Evolutionary conservation across 2,329 filamentous ascomycete genomes (phyloP), one percentile per base, ranked within the genome.

Genomic region (Claviceps quebecensis): DNA sequence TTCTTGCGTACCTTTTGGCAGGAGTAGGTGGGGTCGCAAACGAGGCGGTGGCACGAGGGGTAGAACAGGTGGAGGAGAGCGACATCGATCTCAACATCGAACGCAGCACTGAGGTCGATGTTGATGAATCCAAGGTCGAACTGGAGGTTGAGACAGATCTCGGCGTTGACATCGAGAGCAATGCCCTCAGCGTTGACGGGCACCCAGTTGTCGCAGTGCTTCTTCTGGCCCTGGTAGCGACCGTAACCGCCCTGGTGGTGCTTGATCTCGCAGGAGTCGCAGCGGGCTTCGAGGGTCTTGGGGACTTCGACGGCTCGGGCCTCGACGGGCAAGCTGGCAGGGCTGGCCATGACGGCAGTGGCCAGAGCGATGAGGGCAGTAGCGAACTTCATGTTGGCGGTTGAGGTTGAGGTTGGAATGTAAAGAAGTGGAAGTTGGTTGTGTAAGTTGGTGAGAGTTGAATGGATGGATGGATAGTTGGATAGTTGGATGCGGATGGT

Each of bases 321-420:
- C 4, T 34, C 29, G 29, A 34, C 29, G 40, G 41, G 17, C 13
- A 22, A 37, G 5, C 23, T 36, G 45, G 17, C 37, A 16, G 49
- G 49, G 45, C 16, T 45, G 49, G 49, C 38, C 19, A 51, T 34
- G 49, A 45, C 49, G 13, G 49, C 49, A 17, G 49, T 44, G 26
- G 45, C 49, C 3, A 51, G 17, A 37, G 49, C 44, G 16, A 51
- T 11, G 38, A 47, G 37, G 37, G 45, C 49, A 29, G 38, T 43
- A 29, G 45, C 45, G 45, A 47, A 51, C 45, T 51, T 51, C 49
- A 51, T 51, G 11, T 36, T 44, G 4, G 45, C 44, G 45, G 17
- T 29, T 37, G 26, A 8, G 26, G n/a, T n/a, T 3, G 23, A 16
- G 34, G 17, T 7, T 43, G 39, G 22, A 4, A 39, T 17, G 29